These are phyloP conservation scores for Penicillium canescens DNA, from an alignment of 495 filamentous ascomycete species.

Conservation along the genomic window DNA sequence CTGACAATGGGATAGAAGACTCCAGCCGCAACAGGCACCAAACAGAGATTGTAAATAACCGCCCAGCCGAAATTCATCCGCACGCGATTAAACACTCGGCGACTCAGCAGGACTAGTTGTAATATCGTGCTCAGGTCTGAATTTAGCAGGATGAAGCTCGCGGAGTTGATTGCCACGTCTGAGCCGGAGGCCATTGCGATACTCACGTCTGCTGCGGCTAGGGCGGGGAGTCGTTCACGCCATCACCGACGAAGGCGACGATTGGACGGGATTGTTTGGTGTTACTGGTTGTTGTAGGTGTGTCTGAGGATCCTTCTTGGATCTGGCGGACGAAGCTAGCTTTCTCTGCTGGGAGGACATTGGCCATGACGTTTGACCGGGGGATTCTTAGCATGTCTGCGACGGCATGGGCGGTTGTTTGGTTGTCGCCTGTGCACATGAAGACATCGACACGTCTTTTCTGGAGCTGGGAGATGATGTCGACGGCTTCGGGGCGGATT, in stretches of 20 bases:
- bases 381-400: slow-evolving; percentile 76
- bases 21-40: slow-evolving; percentile 83
- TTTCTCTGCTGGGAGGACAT: slow-evolving; percentile 83
- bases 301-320: slow-evolving; percentile 47
- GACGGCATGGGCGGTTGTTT: slow-evolving; percentile 59
- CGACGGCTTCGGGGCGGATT: slow-evolving; percentile 71
- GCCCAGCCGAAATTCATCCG: slow-evolving; percentile 91
- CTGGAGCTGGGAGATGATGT: slow-evolving; percentile 67
- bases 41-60: slow-evolving; percentile 76
- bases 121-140: slow-evolving; percentile 68
- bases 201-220: slow-evolving; percentile 77
- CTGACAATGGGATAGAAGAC: slow-evolving; percentile 69
- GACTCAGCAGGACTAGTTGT: slow-evolving; percentile 69
- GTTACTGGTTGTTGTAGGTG: not conserved
- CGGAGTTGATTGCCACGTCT: slow-evolving; percentile 80
- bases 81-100: slow-evolving; percentile 72
- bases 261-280: slow-evolving; percentile 30
- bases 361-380: slow-evolving; percentile 74
- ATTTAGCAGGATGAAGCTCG: slow-evolving; percentile 83
- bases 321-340: slow-evolving; percentile 79
- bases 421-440: slow-evolving; percentile 88
- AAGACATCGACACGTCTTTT: slow-evolving; percentile 67
- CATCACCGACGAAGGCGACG: slow-evolving; percentile 75
- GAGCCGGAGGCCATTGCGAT: slow-evolving; percentile 83
- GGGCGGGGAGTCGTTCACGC: slow-evolving; percentile 85